Percentiles rank a stretch among this genome's conserved stretches.
phyloP scores from a whole-genome alignment of 1,139 yeast genomes.

The Taphrina deformans region DNA sequence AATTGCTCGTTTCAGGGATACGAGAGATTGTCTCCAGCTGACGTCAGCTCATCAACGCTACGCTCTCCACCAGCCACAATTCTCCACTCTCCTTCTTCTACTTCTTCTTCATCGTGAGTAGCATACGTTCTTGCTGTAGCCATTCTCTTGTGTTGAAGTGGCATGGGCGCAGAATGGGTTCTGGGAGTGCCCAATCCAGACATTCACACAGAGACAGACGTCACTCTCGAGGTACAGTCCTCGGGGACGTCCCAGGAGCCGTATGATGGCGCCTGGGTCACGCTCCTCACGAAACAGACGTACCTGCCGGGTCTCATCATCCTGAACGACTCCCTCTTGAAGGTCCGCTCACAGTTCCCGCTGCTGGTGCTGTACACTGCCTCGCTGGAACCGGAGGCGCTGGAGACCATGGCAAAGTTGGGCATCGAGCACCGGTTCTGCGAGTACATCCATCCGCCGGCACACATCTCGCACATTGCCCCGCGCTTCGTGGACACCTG shows the following conservation, averaged over 20 bases:
- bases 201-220: constrained; percentile 9
- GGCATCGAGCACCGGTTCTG: background rate
- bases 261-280: constrained; percentile 49
- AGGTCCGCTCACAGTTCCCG: constrained; percentile 51
- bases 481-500: constrained; percentile 58
- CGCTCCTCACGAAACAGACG: constrained; percentile 54
- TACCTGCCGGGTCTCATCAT: constrained; percentile 56
- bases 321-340: constrained; percentile 51
- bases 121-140: no score
- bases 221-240: constrained; percentile 5
- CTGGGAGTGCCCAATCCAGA: constrained; percentile 16
- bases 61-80: no score
- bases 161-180: background rate
- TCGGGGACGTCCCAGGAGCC: background rate
- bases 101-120: no score
- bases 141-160: no score
- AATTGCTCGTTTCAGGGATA: no score
- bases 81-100: no score
- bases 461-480: constrained; percentile 2
- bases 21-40: no score
- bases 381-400: constrained; percentile 4
- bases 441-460: constrained; percentile 11
- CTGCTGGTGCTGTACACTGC: constrained; percentile 51
- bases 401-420: background rate
- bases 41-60: no score